A percentile compares a stretch with the other conserved stretches of the same genome.
These are phyloP conservation scores for Peltaster fructicola DNA, from an alignment of 2,329 filamentous ascomycete genomes.

Conservation along the genomic window DNA sequence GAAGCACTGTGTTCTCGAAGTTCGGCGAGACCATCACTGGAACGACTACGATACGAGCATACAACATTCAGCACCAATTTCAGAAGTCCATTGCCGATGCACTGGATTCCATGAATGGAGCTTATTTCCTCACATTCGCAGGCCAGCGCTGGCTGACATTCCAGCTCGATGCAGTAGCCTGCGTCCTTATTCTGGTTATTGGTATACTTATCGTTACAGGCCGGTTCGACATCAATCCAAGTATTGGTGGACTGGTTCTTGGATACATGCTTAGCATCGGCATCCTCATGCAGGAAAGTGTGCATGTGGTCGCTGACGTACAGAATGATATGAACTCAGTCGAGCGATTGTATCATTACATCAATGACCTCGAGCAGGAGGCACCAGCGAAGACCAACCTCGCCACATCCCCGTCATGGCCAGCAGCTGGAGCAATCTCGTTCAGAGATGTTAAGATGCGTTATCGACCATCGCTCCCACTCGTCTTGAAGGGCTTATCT, in stretches of 20 bases:
- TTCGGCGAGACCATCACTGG: constrained; percentile 83
- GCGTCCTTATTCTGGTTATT: constrained; percentile 74
- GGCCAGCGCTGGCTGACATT: constrained; percentile 87
- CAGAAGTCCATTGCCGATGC: constrained; percentile 67
- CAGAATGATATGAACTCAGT: constrained; percentile 98
- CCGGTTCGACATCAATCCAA: constrained; percentile 63
- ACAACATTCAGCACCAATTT: constrained; percentile 76
- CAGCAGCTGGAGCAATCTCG: no score
- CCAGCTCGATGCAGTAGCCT: constrained; percentile 69
- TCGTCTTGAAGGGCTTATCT: constrained; percentile 58
- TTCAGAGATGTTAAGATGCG: constrained; percentile 72
- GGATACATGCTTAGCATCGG: constrained; percentile 87
- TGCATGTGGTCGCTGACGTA: constrained; percentile 73
- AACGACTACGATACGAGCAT: constrained; percentile 84
- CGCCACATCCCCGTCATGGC: no score
- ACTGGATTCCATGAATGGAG: constrained; percentile 76
- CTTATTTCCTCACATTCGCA: constrained; percentile 85
- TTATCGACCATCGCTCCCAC: constrained; percentile 67
- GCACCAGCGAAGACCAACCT: no score
- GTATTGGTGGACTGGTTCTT: constrained; percentile 76
- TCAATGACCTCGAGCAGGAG: constrained; percentile 72
- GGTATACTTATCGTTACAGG: constrained; percentile 72
- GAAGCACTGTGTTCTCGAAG: constrained; percentile 83
- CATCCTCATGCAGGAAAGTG: constrained; percentile 82
- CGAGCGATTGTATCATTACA: constrained; percentile 83